Percentiles rank a stretch among this genome's conserved stretches.
phyloP scores from a whole-genome alignment of 2,329 filamentous ascomycete species.

The Oidium heveae region DNA sequence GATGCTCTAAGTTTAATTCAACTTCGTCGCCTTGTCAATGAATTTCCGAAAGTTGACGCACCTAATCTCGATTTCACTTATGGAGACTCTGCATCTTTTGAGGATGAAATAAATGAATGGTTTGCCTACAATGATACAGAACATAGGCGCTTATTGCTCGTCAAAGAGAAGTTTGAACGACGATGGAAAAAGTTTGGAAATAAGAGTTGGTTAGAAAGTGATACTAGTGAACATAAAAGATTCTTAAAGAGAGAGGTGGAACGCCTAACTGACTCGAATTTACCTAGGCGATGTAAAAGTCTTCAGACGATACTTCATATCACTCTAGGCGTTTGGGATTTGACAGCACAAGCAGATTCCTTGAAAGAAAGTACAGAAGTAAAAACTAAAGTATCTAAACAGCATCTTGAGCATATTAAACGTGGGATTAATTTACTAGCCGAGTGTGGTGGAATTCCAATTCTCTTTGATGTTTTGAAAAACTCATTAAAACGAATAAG shows the following conservation, averaged over 20 bases:
- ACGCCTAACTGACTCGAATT: slow-evolving; percentile 20
- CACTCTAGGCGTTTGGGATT: slow-evolving; percentile 43
- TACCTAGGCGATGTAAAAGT: slow-evolving; percentile 23
- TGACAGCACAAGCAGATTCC: slow-evolving; percentile 25
- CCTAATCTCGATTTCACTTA: slow-evolving; percentile 70
- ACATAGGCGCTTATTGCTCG: slow-evolving; percentile 49
- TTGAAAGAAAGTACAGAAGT: slow-evolving; percentile 19
- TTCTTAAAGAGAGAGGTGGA: slow-evolving; percentile 32
- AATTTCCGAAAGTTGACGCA: slow-evolving; percentile 44
- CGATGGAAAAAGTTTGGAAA: slow-evolving; percentile 36
- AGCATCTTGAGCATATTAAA: slow-evolving; percentile 34
- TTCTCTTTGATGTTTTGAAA: slow-evolving; percentile 12
- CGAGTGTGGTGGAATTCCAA: slow-evolving; percentile 17
- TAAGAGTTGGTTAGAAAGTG: slow-evolving; percentile 40
- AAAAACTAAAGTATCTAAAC: slow-evolving; percentile 23
- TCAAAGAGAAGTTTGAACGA: slow-evolving; percentile 52
- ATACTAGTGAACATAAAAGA: slow-evolving; percentile 24
- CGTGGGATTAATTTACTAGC: slow-evolving; percentile 25
- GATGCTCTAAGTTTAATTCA: slow-evolving; percentile 58
- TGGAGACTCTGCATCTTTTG: slow-evolving; percentile 44
- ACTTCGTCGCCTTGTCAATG: slow-evolving; percentile 45
- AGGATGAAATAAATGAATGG: slow-evolving; percentile 92
- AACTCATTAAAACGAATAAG: slow-evolving; percentile 10
- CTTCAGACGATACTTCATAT: slow-evolving; percentile 34
- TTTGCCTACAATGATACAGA: slow-evolving; percentile 81